Evolutionary conservation across 257 asterid species (phyloP), one percentile per base, ranked within the genome.

Genomic region (Coffea canephora): DNA sequence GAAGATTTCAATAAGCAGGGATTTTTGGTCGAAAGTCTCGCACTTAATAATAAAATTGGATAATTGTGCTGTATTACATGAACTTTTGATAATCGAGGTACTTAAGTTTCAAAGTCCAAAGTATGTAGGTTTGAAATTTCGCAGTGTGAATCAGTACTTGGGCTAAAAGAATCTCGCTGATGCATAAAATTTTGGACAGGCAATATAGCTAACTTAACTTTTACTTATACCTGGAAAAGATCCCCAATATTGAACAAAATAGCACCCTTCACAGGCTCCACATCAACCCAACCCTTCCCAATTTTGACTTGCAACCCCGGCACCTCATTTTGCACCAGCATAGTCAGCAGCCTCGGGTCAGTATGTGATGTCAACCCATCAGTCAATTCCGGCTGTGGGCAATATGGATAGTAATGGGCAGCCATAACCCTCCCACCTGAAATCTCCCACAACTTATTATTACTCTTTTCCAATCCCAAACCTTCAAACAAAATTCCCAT

Each of bases 321-420:
- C n/a, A 88, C 83, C 76, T 84, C 83, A 73, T 88, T 85, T 79
- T 86, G 88, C 55, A 88, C 81, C 85, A 88, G 46, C 82, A 88
- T 80, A 1, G 89, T 86, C 4, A 88, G 45, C 74, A 88, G 43
- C 0, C 88, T 85, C 0, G 86, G 91, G 71, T 88, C 88, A 0
- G 89, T 80, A 19, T 88, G 91, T 3, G 85, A 41, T 7, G 84
- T 73, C 65, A 88, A 46, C 80, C 91, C 88, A 0, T 79, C 78
- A 6, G 91, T 86, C 84, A 88, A 69, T 62, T 84, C 88, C 9
- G 88, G 79, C 48, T 88, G 91, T 0, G 89, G 89, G 77, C 89
- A 84, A 27, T 82, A 84, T 3, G 91, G 91, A 34, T 88, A 88
- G 66, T 85, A 85, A 75, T 88, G 89, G 4, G 82, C 82, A 19